These are phyloP conservation scores for Dendrobium nobile DNA, from an alignment of 106 monocot genomes.

Conservation along the genomic window DNA sequence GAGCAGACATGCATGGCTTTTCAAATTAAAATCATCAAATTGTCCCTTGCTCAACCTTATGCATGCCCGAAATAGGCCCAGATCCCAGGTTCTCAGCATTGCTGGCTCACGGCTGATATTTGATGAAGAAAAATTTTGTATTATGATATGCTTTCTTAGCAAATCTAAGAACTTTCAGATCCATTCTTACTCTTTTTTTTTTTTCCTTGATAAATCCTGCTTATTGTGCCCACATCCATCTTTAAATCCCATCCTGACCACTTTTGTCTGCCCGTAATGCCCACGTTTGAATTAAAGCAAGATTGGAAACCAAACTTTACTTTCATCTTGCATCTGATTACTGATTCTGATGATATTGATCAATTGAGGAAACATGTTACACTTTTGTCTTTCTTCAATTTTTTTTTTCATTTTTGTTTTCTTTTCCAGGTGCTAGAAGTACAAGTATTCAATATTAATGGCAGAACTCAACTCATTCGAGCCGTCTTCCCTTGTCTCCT, in stretches of 20 bases:
- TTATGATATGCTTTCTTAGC: no score
- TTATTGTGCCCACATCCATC: no score
- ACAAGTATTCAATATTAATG: constrained; percentile 53
- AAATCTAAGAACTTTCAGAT: no score
- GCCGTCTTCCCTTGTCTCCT: constrained; percentile 65
- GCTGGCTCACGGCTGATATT: no score
- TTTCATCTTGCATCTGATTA: not conserved
- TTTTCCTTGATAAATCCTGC: no score
- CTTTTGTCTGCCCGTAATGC: not conserved
- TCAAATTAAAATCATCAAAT: not conserved
- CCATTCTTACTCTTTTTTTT: no score
- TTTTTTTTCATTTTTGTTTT: not conserved
- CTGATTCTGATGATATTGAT: not conserved
- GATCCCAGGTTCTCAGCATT: no score
- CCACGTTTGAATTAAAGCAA: not conserved
- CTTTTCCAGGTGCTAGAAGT: constrained; percentile 70
- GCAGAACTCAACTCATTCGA: constrained; percentile 44
- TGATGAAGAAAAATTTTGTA: no score
- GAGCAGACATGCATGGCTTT: not conserved
- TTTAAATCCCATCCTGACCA: not conserved
- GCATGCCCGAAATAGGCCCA: not conserved
- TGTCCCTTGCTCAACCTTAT: not conserved
- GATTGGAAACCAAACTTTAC: not conserved
- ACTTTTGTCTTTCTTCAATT: not conserved
- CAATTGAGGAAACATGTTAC: not conserved